phyloP scores from a whole-genome alignment of 768 basidiomycete genomes.

The Rickenella mellea region DNA sequence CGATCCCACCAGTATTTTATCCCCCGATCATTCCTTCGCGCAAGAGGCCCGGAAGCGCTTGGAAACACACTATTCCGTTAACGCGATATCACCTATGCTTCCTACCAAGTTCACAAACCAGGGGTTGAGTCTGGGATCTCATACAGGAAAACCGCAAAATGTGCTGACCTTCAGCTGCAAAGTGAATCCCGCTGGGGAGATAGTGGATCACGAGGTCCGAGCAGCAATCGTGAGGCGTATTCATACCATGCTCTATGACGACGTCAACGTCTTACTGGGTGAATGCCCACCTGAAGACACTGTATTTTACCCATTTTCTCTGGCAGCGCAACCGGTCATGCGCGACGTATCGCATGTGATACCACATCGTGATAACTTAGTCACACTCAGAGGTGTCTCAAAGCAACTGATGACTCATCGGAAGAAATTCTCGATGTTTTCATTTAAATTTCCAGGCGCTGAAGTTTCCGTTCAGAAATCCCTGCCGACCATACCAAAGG shows the following conservation, averaged over 20 bases:
- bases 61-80: slow-evolving; percentile 53
- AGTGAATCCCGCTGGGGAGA: slow-evolving; percentile 48
- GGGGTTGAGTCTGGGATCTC: slow-evolving; percentile 13
- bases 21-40: slow-evolving; percentile 57
- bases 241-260: slow-evolving; percentile 51
- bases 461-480: slow-evolving; percentile 22
- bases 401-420: slow-evolving; percentile 5
- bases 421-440: slow-evolving; percentile 15
- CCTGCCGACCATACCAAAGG: slow-evolving; percentile 7
- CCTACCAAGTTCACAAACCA: slow-evolving; percentile 46
- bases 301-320: neutral
- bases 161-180: slow-evolving; percentile 78
- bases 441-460: slow-evolving; percentile 13
- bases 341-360: neutral
- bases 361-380: slow-evolving; percentile 15
- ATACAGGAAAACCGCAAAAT: slow-evolving; percentile 32
- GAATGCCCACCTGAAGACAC: neutral
- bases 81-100: slow-evolving; percentile 65
- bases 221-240: slow-evolving; percentile 71
- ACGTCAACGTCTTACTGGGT: slow-evolving; percentile 47
- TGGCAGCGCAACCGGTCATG: neutral
- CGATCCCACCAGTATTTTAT: slow-evolving; percentile 77
- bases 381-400: slow-evolving; percentile 19
- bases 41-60: slow-evolving; percentile 42
- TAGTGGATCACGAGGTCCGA: slow-evolving; percentile 60